Evolutionary conservation across 2,329 filamentous ascomycete species (phyloP).

Genomic region (Coniochaeta prunicola): DNA sequence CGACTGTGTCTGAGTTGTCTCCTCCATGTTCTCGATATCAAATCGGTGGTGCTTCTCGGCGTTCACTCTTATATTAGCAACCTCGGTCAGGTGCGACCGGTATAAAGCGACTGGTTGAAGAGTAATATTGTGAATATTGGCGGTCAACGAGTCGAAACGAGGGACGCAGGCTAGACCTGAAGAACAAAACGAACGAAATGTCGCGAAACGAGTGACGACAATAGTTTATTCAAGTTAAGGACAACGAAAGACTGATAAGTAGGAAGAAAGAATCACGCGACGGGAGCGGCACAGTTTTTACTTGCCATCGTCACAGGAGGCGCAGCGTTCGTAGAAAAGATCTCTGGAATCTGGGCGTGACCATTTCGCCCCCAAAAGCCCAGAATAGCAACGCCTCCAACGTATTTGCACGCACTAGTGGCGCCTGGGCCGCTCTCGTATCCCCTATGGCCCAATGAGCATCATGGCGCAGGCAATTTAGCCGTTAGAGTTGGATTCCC

Average conservation of each 20-base stretch:
- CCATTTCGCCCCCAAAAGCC: neutral
- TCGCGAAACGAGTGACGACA: neutral
- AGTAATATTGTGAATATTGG: neutral
- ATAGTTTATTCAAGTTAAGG: neutral
- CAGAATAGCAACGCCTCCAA: neutral
- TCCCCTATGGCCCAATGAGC: neutral
- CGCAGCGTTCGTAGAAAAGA: no score
- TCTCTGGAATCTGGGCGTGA: neutral
- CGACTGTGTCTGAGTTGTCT: neutral
- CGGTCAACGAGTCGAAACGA: neutral
- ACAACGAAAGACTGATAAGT: neutral
- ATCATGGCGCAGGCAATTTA: no score
- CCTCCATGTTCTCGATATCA: neutral
- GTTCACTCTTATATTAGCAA: neutral
- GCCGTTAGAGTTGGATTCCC: no score
- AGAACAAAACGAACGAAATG: neutral
- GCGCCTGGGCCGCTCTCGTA: neutral
- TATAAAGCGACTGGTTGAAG: neutral
- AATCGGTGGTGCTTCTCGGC: neutral
- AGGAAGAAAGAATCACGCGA: neutral
- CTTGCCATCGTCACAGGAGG: neutral
- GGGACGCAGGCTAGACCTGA: neutral
- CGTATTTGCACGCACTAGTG: neutral
- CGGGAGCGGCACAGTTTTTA: no score
- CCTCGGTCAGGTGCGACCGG: neutral